Evolutionary conservation across 441 rosid species (phyloP).

Genomic region (Adansonia madagascariensis): DNA sequence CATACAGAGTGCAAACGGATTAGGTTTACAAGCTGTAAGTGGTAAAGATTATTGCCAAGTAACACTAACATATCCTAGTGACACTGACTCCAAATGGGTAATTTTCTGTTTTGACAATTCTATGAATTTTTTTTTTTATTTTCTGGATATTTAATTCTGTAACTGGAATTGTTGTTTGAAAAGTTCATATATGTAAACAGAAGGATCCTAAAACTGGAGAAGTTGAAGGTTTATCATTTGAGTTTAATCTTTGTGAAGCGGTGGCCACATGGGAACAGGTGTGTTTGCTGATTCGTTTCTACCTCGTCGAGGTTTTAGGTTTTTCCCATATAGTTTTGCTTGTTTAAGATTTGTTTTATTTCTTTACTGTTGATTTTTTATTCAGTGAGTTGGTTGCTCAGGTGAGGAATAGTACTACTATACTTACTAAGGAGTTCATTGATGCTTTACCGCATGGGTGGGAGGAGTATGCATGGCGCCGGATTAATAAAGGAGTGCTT

Average conservation of each 20-base stretch:
- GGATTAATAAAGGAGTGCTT: constrained; percentile 86
- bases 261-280: constrained; percentile 97
- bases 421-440: constrained; percentile 87
- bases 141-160: neutral
- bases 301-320: neutral
- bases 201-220: constrained; percentile 88
- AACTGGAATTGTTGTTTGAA: neutral
- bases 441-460: constrained; percentile 93
- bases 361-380: constrained; percentile 51
- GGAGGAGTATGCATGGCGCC: constrained; percentile 96
- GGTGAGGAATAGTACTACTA: constrained; percentile 89
- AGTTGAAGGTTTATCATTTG: constrained; percentile 76
- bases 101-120: constrained; percentile 19
- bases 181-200: constrained; percentile 40
- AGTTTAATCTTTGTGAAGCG: constrained; percentile 85
- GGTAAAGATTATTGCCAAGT: constrained; percentile 73
- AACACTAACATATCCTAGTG: constrained; percentile 64
- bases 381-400: constrained; percentile 59
- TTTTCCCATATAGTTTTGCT: neutral
- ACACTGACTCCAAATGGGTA: constrained; percentile 92
- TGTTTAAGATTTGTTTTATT: constrained; percentile 14
- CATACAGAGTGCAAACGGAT: constrained; percentile 82
- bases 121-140: constrained; percentile 2
- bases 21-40: constrained; percentile 72
- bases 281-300: constrained; percentile 32